These are phyloP conservation scores for Grifola frondosa DNA, from an alignment of 1,284 basidiomycete genomes.

Conservation along the genomic window DNA sequence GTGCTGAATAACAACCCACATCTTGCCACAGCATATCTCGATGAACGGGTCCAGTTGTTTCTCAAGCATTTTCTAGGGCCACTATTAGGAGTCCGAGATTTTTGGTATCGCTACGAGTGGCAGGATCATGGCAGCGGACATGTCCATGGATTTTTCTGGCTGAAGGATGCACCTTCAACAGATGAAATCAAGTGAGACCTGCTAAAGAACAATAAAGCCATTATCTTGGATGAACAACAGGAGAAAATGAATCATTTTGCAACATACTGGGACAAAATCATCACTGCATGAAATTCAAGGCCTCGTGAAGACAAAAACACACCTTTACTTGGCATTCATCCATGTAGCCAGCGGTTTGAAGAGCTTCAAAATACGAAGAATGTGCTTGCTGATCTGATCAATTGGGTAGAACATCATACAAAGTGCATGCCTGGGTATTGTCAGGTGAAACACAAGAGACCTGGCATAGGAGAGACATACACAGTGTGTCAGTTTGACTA, in stretches of 20 bases:
- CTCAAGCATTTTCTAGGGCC: not conserved
- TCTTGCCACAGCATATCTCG: not conserved
- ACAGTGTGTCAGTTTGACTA: no score
- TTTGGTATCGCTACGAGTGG: no score
- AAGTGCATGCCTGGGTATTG: constrained; percentile 1
- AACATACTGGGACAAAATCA: constrained; percentile 3
- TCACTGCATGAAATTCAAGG: constrained; percentile 7
- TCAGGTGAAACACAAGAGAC: constrained; percentile 1
- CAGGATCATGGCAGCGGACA: constrained; percentile 2
- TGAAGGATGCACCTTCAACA: not conserved
- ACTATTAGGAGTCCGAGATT: not conserved
- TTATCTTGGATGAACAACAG: not conserved
- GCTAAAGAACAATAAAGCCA: not conserved
- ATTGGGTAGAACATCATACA: constrained; percentile 3
- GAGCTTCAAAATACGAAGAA: not conserved
- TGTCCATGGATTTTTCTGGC: constrained; percentile 7
- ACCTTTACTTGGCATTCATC: constrained; percentile 1
- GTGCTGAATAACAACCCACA: not conserved
- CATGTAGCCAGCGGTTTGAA: not conserved
- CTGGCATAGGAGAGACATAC: not conserved
- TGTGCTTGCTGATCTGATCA: not conserved
- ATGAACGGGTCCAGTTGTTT: not conserved
- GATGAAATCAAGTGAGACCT: constrained; percentile 2
- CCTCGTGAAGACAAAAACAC: not conserved
- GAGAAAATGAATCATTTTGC: constrained; percentile 3